Percentiles rank a stretch among this genome's conserved stretches.
Conservation (phyloP, 768 basidiomycete species). For the Lactifluus echinatus region DNA sequence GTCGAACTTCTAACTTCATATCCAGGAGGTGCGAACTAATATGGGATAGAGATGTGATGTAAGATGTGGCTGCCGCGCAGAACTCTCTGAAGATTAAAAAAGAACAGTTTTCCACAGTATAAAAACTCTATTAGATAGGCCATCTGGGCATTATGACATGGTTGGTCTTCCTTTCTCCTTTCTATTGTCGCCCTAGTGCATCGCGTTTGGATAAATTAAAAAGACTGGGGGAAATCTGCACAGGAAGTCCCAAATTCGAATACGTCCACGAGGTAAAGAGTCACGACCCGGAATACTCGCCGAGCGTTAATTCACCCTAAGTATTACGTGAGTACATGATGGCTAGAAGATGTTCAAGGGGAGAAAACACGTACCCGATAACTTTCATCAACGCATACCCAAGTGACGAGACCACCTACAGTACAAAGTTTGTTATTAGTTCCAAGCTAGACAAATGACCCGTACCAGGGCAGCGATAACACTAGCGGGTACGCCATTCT, state of each 20-base stretch:
- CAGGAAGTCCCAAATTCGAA: background rate
- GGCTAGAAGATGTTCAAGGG: background rate
- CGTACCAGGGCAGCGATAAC: conserved; percentile 76
- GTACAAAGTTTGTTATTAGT: background rate
- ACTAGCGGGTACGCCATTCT: conserved; percentile 92
- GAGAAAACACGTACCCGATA: conserved; percentile 45
- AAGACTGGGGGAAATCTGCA: background rate
- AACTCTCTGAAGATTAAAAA: background rate
- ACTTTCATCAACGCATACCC: conserved; percentile 71
- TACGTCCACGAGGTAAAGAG: background rate
- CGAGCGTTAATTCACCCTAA: conserved; percentile 2
- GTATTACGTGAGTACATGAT: background rate
- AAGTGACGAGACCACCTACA: conserved; percentile 77
- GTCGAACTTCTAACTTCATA: background rate
- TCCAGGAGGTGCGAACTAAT: background rate
- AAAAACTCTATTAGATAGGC: conserved; percentile 2
- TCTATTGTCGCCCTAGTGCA: background rate
- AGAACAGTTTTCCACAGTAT: background rate
- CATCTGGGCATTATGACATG: background rate
- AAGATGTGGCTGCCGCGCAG: background rate
- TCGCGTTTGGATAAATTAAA: conserved; percentile 14
- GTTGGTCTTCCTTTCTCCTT: background rate
- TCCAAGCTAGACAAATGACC: conserved; percentile 10
- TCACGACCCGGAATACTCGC: background rate
- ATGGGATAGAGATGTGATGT: background rate